These are phyloP conservation scores for Russula emetica DNA, from an alignment of 768 basidiomycete species.

Conservation along the genomic window DNA sequence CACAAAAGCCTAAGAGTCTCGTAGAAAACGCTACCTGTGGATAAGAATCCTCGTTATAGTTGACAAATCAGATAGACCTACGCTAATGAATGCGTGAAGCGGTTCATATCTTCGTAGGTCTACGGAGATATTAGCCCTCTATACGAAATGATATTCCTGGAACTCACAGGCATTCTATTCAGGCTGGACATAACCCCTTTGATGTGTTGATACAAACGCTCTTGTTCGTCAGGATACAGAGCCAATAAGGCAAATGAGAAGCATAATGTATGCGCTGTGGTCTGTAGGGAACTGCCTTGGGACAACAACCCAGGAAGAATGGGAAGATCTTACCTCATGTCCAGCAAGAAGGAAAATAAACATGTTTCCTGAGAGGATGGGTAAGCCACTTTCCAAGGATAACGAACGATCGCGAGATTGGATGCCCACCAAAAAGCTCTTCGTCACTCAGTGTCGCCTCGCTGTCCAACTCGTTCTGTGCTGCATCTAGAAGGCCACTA, in stretches of 20 bases:
- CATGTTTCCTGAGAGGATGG: too few relatives aligned
- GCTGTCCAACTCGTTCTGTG: too few relatives aligned
- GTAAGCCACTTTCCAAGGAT: too few relatives aligned
- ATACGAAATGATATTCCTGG: too few relatives aligned
- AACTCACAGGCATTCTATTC: slow-evolving; percentile 3
- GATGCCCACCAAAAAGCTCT: too few relatives aligned
- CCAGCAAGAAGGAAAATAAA: too few relatives aligned
- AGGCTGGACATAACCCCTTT: slow-evolving; percentile 32
- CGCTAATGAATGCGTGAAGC: slow-evolving; percentile 13
- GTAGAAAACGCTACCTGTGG: slow-evolving; percentile 40
- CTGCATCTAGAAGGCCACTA: too few relatives aligned
- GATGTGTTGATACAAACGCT: slow-evolving; percentile 38
- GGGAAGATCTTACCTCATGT: too few relatives aligned
- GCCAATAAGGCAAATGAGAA: slow-evolving; percentile 43
- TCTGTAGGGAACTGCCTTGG: too few relatives aligned
- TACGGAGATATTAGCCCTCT: not conserved
- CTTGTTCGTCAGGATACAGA: slow-evolving; percentile 41
- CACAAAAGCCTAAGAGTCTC: slow-evolving; percentile 47
- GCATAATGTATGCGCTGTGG: slow-evolving; percentile 38
- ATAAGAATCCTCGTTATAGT: not conserved
- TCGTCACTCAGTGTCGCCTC: too few relatives aligned
- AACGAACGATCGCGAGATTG: too few relatives aligned
- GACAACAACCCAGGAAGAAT: too few relatives aligned
- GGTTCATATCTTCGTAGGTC: not conserved
- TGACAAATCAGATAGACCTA: not conserved